Conservation (phyloP, 192 early-diverging fungal genomes). For the Diversispora epigaea region DNA sequence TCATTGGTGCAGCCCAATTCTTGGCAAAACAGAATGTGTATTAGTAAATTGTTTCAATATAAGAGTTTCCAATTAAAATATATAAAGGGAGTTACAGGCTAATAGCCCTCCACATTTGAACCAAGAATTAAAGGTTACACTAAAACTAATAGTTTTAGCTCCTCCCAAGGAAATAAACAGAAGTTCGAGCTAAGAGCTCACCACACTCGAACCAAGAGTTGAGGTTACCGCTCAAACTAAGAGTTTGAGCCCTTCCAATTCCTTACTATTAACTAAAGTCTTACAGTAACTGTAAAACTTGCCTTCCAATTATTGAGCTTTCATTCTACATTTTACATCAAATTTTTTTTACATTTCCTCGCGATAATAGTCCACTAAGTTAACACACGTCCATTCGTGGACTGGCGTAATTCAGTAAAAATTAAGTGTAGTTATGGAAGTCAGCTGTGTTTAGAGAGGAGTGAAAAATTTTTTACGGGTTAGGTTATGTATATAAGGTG, state of each 20-base stretch:
- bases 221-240: conserved; percentile 17
- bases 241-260: conserved; percentile 8
- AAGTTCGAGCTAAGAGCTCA: conserved; percentile 22
- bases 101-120: no score
- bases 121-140: no score
- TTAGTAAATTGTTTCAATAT: background rate
- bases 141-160: no score
- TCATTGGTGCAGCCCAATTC: conserved; percentile 7
- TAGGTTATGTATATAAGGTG: no score
- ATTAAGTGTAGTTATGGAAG: no score
- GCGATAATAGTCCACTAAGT: background rate
- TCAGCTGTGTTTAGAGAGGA: no score
- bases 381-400: background rate
- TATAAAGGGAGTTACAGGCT: conserved; percentile 13
- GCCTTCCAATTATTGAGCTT: conserved; percentile 11
- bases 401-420: no score
- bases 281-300: conserved; percentile 17
- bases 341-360: background rate
- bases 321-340: background rate
- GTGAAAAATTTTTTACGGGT: no score
- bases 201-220: conserved; percentile 17
- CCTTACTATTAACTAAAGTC: background rate
- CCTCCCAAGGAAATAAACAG: no score
- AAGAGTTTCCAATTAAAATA: conserved; percentile 1
- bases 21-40: background rate